phyloP scores from a whole-genome alignment of 176 grass and related monocot species.

The Phoenix roebelenii region DNA sequence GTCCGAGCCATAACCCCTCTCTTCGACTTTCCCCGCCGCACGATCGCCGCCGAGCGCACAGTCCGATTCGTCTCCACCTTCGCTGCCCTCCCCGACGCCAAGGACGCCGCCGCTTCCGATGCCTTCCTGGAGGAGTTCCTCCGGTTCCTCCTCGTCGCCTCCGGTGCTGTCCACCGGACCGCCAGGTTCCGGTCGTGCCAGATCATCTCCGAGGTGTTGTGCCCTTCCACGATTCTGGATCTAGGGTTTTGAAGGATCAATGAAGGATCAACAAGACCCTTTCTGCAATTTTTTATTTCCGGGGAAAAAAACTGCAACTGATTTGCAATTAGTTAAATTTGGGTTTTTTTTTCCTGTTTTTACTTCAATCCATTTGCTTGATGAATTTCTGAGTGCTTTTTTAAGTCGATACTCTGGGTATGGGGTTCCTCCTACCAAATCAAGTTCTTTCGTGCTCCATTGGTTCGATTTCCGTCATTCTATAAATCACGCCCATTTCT shows the following conservation, averaged over 20 bases:
- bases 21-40: constrained; percentile 47
- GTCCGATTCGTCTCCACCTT: constrained; percentile 53
- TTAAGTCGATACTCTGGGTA: background rate
- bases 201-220: constrained; percentile 65
- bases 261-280: no score
- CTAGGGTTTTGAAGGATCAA: no score
- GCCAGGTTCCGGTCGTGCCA: constrained; percentile 59
- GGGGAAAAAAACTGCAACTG: no score
- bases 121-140: constrained; percentile 76
- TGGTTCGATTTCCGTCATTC: background rate
- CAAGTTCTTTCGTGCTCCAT: background rate
- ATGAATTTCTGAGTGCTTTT: no score
- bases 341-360: no score
- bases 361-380: no score
- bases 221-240: no score
- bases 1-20: constrained; percentile 42
- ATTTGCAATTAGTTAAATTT: no score
- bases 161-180: constrained; percentile 41
- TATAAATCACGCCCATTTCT: no score
- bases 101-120: constrained; percentile 2
- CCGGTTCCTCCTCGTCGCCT: constrained; percentile 45
- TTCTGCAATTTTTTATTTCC: no score
- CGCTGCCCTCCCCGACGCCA: constrained; percentile 22
- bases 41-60: constrained; percentile 40
- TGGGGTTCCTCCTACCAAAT: no score